Evolutionary conservation across 192 early-diverging fungal species (phyloP), one percentile per base, ranked within the genome.

Genomic region (Backusella morwellensis): DNA sequence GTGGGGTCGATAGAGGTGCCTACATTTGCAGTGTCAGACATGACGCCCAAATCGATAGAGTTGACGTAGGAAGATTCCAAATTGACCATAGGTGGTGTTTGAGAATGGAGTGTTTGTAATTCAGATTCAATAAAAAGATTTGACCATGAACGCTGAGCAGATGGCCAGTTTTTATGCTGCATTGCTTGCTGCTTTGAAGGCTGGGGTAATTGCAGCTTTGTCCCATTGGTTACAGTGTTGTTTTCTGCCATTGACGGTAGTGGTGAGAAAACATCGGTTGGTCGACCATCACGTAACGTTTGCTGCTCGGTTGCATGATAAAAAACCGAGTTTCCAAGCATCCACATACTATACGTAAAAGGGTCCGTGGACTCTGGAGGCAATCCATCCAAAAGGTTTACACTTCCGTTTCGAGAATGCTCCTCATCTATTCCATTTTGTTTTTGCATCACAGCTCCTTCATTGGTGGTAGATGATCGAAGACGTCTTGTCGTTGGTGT

Each of bases 31-130:
- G 23, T 63, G 26, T 63, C 56, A 29, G 56, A 29, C 56, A 63
- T 63, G 26, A 63, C 56, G 23, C 56, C 26, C 56, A 63, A 26
- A 63, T 63, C 56, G 9, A 63, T 70, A 21, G 35, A 40, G n/a
- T 70, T 36, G 35, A 70, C 35, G 7, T 23, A 70, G 3, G 35
- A 40, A 21, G 35, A 70, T 11, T 40, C 68, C 21, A 14, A 38
- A 38, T 70, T 23, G n/a, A 38, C 35, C 35, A 70, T 23, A 21
- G n/a, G 9, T 4, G 68, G 35, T 23, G 68, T 70, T 70, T 70
- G 68, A 21, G 35, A 70, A 36, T 70, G 68, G 9, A 70, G 35
- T 29, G 68, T 70, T 70, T 70, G 68, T 38, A 70, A n/a, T 70
- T 70, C 68, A 36, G 36, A 41, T 23, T 70, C 35, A 2, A 70